Evolutionary conservation across 176 grass and related monocot genomes (phyloP).

Genomic region (Carex cristatella): DNA sequence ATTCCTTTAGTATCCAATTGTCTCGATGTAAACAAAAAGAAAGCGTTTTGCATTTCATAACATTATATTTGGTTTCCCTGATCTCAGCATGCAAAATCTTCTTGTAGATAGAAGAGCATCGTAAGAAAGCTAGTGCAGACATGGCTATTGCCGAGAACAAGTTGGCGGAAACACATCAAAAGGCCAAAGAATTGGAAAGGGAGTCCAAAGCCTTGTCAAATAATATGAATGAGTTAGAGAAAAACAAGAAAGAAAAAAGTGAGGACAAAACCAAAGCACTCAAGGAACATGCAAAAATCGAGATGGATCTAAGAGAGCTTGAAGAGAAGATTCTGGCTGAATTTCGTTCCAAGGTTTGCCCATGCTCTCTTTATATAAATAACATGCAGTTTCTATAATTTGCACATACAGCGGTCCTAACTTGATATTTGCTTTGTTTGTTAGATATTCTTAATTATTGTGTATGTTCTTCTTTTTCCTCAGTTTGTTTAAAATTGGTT

Average conservation of each 20-base stretch:
- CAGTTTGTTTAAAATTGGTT: neutral
- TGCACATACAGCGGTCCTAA: neutral
- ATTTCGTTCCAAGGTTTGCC: conserved; percentile 68
- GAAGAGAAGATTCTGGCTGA: conserved; percentile 75
- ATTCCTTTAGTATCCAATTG: neutral
- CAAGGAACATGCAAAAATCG: conserved; percentile 71
- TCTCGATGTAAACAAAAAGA: neutral
- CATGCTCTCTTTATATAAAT: neutral
- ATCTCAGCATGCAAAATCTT: neutral
- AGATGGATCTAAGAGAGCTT: conserved; percentile 91
- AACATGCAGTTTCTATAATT: neutral
- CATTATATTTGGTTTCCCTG: neutral
- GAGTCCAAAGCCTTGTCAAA: conserved; percentile 73
- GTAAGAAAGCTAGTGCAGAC: conserved; percentile 73
- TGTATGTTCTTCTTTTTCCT: neutral
- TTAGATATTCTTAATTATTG: neutral
- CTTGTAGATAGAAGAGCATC: conserved; percentile 82
- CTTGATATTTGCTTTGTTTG: neutral
- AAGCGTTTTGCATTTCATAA: neutral
- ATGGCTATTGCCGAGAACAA: conserved; percentile 76
- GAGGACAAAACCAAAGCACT: conserved; percentile 73
- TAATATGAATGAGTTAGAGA: conserved; percentile 69
- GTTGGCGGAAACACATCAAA: conserved; percentile 69
- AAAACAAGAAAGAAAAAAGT: conserved; percentile 69
- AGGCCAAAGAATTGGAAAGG: conserved; percentile 70